Conservation (phyloP, 2,329 filamentous ascomycete genomes). For the Acarospora socialis region DNA sequence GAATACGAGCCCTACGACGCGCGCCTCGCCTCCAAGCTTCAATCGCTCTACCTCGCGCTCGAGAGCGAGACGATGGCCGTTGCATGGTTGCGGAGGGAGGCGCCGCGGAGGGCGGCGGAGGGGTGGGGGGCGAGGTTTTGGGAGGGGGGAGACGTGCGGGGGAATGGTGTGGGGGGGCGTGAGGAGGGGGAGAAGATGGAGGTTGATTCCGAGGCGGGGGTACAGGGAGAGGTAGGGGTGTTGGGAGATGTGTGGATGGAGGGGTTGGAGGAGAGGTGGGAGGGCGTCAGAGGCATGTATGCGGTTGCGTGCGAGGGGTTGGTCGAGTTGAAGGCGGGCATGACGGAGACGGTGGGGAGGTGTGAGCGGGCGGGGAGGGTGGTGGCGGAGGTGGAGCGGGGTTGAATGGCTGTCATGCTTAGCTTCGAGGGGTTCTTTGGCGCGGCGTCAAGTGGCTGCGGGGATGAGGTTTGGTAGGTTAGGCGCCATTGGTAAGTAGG, state of each 20-base stretch:
- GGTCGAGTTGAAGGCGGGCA: conserved; percentile 19
- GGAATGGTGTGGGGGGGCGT: conserved; percentile 18
- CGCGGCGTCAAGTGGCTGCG: too few species aligned
- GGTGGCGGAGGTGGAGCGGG: conserved; percentile 33
- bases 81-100: conserved; percentile 31
- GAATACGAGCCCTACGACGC: conserved; percentile 34
- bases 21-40: conserved; percentile 28
- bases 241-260: conserved; percentile 22
- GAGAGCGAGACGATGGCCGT: conserved; percentile 34
- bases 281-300: too few species aligned
- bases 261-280: conserved; percentile 17
- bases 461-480: too few species aligned
- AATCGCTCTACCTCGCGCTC: conserved; percentile 32
- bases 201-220: conserved; percentile 24
- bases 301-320: conserved; percentile 14
- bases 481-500: too few species aligned
- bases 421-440: too few species aligned
- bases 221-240: conserved; percentile 28
- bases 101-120: conserved; percentile 28
- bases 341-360: conserved; percentile 33
- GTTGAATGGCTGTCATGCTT: too few species aligned
- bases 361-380: conserved; percentile 30
- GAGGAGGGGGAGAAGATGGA: conserved; percentile 30
- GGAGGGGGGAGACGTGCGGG: conserved; percentile 37
- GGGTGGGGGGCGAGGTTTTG: conserved; percentile 42